Base-by-base conservation (phyloP, 768 basidiomycete genomes). In the Pleurotus citrinopileatus region DNA sequence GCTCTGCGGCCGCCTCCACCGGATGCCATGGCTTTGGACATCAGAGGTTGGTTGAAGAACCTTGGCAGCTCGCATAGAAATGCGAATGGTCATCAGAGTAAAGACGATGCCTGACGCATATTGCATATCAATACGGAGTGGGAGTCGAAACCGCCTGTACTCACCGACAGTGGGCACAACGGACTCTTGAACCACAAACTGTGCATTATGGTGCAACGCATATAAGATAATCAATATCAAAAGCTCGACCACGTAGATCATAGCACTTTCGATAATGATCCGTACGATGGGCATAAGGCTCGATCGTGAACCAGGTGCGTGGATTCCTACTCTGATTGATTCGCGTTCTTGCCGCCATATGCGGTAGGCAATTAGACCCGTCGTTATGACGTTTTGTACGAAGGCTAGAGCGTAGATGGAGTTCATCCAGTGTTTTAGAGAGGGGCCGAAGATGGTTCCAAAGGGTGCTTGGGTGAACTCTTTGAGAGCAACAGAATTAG, bases 311-410 rank as follows among this genome's bases (percentile, higher is more conserved):
- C 38, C 19, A 19, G n/a, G 4, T 28, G 53, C 29, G 15, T 43
- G 45, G 17, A 60, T 44, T 4, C 61, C 53, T 4, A 47, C 32
- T n/a, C 25, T 25, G 22, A 36, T 6, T 4, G 59, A 52, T 3
- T 28, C 27, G 2, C 28, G 47, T 20, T 60, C 36, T 25, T 60
- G 57, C 1, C 23, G 23, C 71, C 70, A 76, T 25, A 79, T 71
- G 27, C 71, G 73, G 32, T 51, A 63, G 17, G 69, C 68, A 42
- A 77, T 77, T 61, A 79, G 69, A 10, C 51, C 42, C 4, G 76
- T 77, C 28, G 77, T 66, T 22, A 77, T 52, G 59, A 73, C 47
- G 53, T 78, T 79, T 4, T 73, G 70, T 48, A 65, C 67, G 29
- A 78, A 67, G 3, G 77, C 73, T 29, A 78, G 67, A 22, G 56